These are phyloP conservation scores for Paraphoma sp. DNA, from an alignment of 2,329 filamentous ascomycete genomes.

Conservation along the genomic window DNA sequence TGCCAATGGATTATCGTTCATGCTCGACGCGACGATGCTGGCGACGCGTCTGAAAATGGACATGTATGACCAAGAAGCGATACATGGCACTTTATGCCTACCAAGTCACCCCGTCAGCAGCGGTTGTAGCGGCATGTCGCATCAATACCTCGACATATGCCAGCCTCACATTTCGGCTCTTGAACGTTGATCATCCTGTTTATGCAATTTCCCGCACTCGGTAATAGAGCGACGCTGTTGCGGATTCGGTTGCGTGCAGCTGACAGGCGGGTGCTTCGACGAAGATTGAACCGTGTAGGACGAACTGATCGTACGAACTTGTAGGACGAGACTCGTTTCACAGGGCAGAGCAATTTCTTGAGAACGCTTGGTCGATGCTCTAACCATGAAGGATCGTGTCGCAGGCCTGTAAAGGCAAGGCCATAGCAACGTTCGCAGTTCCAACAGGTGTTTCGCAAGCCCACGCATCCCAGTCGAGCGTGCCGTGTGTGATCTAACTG, in stretches of 20 bases:
- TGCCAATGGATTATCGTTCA: constrained; percentile 4
- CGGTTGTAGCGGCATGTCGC: background rate
- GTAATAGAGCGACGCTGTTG: constrained; percentile 9
- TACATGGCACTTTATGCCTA: background rate
- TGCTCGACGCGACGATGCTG: background rate
- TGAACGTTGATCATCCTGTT: background rate
- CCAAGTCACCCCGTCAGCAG: background rate
- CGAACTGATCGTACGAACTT: constrained; percentile 3
- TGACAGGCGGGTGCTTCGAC: constrained; percentile 24
- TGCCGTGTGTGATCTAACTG: background rate
- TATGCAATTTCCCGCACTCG: constrained; percentile 4
- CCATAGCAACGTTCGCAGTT: background rate
- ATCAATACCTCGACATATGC: background rate
- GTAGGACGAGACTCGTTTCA: constrained; percentile 5
- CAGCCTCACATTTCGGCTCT: constrained; percentile 1
- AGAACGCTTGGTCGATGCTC: constrained; percentile 1
- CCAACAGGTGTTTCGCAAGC: background rate
- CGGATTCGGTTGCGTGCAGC: constrained; percentile 19
- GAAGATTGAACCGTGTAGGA: background rate
- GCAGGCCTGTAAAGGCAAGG: background rate
- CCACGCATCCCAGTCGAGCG: background rate
- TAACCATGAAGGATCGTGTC: background rate
- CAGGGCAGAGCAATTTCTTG: background rate
- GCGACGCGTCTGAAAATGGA: background rate
- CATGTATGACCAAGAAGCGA: constrained; percentile 1